Conservation (phyloP, 2,329 filamentous ascomycete genomes). For the Metarhizium sp. region DNA sequence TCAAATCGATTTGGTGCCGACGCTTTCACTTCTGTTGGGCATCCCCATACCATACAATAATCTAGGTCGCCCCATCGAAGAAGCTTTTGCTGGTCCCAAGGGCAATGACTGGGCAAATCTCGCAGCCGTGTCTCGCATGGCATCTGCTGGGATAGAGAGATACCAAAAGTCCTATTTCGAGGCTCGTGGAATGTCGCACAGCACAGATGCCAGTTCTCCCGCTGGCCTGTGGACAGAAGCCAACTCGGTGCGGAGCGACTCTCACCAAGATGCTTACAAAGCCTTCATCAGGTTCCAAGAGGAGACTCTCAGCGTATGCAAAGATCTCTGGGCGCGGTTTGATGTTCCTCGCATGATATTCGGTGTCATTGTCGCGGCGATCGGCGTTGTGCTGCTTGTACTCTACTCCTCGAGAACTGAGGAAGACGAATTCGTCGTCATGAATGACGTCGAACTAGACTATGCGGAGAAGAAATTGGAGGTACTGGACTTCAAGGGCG, state of each 20-base stretch:
- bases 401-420: conserved; percentile 59
- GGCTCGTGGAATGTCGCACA: conserved; percentile 59
- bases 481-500: conserved; percentile 28
- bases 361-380: conserved; percentile 62
- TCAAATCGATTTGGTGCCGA: conserved; percentile 95
- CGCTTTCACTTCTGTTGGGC: conserved; percentile 76
- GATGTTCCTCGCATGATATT: conserved; percentile 78
- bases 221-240: conserved; percentile 39
- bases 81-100: conserved; percentile 69
- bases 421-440: conserved; percentile 43
- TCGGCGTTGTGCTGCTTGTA: conserved; percentile 58
- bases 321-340: conserved; percentile 83
- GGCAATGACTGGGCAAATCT: conserved; percentile 69
- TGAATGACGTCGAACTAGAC: conserved; percentile 49
- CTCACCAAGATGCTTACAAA: conserved; percentile 33
- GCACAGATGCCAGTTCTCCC: conserved; percentile 31
- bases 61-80: conserved; percentile 83
- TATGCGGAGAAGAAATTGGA: conserved; percentile 50
- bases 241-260: conserved; percentile 16
- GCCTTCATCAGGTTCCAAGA: conserved; percentile 67
- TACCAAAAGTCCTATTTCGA: conserved; percentile 80
- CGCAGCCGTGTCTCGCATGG: conserved; percentile 64
- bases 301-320: conserved; percentile 70
- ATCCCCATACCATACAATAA: conserved; percentile 96
- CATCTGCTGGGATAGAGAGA: conserved; percentile 76